Evolutionary conservation across 495 filamentous ascomycete species (phyloP), one percentile per base, ranked within the genome.

Genomic region (Trichoderma erinaceum): DNA sequence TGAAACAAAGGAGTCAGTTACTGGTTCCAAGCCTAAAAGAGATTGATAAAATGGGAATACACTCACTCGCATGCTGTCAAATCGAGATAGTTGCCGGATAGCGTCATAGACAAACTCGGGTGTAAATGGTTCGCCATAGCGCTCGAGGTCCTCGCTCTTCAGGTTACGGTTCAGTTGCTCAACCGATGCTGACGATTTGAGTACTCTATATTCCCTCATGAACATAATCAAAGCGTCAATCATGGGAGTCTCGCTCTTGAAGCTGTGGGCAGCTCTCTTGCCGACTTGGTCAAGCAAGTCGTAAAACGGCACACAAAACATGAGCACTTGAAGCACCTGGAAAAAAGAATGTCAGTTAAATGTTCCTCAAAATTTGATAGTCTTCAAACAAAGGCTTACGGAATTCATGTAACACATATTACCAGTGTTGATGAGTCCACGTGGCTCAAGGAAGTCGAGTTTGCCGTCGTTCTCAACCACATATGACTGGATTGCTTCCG

Each of bases 381-480:
- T 56, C 10, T 70, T 65, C 73, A 69, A 44, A 43, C 41, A 64
- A 50, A 18, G 68, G 78, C 92, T 81, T 84, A 98, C 95, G 61
- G 95, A 97, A 81, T 98, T 99, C 96, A 99, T 98, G 81, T 97
- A 99, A 79, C 95, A 99, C 93, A 98, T 95, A 74, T 99, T 99
- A 10, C 95, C 95, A 58, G 93, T 96, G 77, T 99, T 99, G 61
- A 97, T 89, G 72, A 99, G 85, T 5, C 95, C 95, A 64, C 96
- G 84, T n/a, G 95, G 95, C 76, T 98, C 92, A 6, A 99, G 83
- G 74, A 97, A 97, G 13, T 88, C 78, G 65, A 94, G 80, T 71
- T 91, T 93, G 7, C 85, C 83, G 21, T 83, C 81, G 50, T 81
- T 80, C 35, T 82, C 82, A 46, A 89, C 86, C 65, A 83, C 85